These are phyloP conservation scores for Boletus tylopilopsis DNA, from an alignment of 768 basidiomycete genomes.

Conservation along the genomic window DNA sequence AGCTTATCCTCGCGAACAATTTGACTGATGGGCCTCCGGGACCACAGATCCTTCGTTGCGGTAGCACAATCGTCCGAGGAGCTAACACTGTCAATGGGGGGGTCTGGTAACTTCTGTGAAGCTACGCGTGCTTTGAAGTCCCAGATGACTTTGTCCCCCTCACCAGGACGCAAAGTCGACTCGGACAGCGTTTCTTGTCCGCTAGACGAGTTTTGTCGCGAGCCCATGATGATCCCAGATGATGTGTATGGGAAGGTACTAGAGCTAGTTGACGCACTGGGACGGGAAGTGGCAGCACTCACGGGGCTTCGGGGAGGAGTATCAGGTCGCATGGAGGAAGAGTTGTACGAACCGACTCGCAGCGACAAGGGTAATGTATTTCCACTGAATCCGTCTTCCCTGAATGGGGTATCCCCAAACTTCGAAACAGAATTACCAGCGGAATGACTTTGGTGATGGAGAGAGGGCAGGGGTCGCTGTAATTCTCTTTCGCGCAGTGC, in stretches of 20 bases:
- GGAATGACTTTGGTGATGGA: slow-evolving; percentile 28
- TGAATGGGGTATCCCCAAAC: slow-evolving; percentile 30
- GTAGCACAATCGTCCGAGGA: slow-evolving; percentile 30
- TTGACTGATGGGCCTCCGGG: slow-evolving; percentile 31
- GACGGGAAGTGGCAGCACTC: slow-evolving; percentile 46
- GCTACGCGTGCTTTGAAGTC: slow-evolving; percentile 22
- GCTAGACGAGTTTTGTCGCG: slow-evolving; percentile 24
- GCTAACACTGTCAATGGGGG: slow-evolving; percentile 17
- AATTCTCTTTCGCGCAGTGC: slow-evolving; percentile 26
- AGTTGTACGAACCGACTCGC: slow-evolving; percentile 26
- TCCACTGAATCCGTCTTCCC: slow-evolving; percentile 27
- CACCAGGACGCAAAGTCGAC: slow-evolving; percentile 32
- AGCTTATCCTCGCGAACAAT: slow-evolving; percentile 20
- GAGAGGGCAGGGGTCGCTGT: slow-evolving; percentile 24
- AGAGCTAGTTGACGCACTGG: slow-evolving; percentile 33
- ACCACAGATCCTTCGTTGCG: slow-evolving; percentile 29
- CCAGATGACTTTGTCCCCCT: slow-evolving; percentile 30
- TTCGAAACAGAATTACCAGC: slow-evolving; percentile 25
- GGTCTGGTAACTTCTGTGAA: slow-evolving; percentile 12
- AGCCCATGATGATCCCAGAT: slow-evolving; percentile 26
- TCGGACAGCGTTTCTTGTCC: slow-evolving; percentile 33
- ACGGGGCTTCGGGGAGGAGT: slow-evolving; percentile 63
- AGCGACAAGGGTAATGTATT: slow-evolving; percentile 23
- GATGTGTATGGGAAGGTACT: slow-evolving; percentile 23
- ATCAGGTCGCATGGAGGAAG: slow-evolving; percentile 32